A percentile compares a stretch with the other conserved stretches of the same genome.
phyloP scores from a whole-genome alignment of 2,329 filamentous ascomycete genomes.

The Botrytis deweyae region DNA sequence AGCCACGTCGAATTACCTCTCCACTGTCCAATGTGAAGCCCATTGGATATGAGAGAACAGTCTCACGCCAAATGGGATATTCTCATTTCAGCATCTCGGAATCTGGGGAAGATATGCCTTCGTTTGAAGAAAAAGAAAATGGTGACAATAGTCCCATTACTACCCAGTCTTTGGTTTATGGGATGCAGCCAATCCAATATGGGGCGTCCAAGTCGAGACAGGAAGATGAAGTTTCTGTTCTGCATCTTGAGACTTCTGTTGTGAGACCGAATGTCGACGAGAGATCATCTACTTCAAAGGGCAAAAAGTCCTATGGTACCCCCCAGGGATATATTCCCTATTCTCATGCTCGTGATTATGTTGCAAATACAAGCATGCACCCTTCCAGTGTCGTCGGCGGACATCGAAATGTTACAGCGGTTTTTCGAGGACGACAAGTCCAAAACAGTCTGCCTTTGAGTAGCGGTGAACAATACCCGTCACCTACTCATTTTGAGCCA shows the following conservation, averaged over 20 bases:
- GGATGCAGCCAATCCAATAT: rapidly evolving
- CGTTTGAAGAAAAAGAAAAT: neutral
- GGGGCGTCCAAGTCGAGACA: neutral
- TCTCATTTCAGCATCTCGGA: neutral
- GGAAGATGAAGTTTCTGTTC: neutral
- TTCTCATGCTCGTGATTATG: neutral
- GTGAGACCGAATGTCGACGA: rapidly evolving
- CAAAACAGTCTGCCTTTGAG: neutral
- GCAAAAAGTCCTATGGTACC: rapidly evolving
- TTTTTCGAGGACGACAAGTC: neutral
- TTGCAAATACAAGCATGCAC: rapidly evolving
- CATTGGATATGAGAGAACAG: neutral
- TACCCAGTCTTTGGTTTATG: neutral
- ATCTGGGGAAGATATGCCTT: neutral
- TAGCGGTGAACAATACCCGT: rapidly evolving
- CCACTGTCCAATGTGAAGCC: neutral
- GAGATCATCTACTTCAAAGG: rapidly evolving
- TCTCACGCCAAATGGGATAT: neutral
- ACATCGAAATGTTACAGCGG: neutral
- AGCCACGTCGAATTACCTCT: neutral
- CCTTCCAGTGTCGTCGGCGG: rapidly evolving
- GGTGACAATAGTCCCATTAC: neutral
- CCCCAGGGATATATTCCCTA: rapidly evolving
- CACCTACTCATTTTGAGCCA: rapidly evolving
- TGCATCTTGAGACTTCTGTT: neutral